Evolutionary conservation across 140 eudicot species (phyloP).

Genomic region (Erigeron philadelphicus): DNA sequence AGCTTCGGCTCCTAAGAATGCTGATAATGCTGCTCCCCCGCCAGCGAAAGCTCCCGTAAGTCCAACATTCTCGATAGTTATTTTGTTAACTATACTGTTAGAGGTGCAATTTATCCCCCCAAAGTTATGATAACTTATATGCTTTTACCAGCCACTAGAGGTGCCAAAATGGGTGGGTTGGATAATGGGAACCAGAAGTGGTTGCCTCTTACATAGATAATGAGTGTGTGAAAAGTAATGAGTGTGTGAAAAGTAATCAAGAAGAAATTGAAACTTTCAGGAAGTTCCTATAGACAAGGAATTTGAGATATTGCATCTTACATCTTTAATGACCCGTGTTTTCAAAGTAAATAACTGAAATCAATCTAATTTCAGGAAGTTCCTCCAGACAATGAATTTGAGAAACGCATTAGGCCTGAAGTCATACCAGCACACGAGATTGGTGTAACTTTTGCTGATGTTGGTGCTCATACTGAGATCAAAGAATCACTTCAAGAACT

Average conservation of each 20-base stretch:
- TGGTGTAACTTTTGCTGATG: constrained; percentile 70
- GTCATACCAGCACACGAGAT: constrained; percentile 83
- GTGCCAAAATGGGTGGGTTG: no score
- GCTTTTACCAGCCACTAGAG: no score
- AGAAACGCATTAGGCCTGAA: constrained; percentile 84
- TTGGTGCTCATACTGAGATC: constrained; percentile 71
- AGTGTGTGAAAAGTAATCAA: no score
- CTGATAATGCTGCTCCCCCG: constrained; percentile 35
- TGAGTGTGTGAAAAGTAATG: no score
- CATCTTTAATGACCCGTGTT: background rate
- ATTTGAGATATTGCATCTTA: background rate
- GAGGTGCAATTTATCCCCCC: no score
- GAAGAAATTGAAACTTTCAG: no score
- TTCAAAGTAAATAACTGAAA: background rate
- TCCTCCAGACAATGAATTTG: constrained; percentile 92
- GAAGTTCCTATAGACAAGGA: background rate
- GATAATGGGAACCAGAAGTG: no score
- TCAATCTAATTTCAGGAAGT: constrained; percentile 44
- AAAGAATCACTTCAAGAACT: constrained; percentile 91
- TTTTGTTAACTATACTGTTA: background rate
- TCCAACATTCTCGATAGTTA: constrained; percentile 1
- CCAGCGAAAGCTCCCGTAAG: constrained; percentile 62
- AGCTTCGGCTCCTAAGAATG: constrained; percentile 41
- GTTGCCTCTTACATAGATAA: no score
- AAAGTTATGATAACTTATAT: no score